phyloP scores from a whole-genome alignment of 495 filamentous ascomycete genomes.

The Sphaerosporella brunnea region DNA sequence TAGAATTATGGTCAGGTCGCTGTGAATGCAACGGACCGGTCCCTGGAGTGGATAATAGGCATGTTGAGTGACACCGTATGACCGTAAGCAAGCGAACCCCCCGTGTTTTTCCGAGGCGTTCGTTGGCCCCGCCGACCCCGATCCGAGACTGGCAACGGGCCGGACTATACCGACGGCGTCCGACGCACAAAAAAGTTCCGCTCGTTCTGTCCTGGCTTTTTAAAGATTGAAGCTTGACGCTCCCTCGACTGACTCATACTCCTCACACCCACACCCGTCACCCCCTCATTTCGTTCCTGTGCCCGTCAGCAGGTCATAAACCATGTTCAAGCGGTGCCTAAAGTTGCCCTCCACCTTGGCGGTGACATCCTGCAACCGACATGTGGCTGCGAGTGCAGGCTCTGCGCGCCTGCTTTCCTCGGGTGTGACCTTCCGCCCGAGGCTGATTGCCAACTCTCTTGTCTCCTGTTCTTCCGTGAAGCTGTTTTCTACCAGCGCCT shows the following conservation, averaged over 20 bases:
- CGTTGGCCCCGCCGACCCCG: background rate
- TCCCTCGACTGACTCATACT: too few species aligned
- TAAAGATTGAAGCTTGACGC: background rate
- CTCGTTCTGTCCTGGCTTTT: background rate
- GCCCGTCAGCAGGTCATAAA: too few species aligned
- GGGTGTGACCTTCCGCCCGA: background rate
- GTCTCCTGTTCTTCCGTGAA: background rate
- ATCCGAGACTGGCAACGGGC: background rate
- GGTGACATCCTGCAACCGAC: too few species aligned
- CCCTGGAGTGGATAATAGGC: too few species aligned
- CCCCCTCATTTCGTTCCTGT: too few species aligned
- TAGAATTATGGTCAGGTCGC: too few species aligned
- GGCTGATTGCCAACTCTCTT: background rate
- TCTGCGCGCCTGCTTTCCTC: background rate
- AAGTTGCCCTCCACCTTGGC: background rate
- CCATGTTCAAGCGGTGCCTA: too few species aligned
- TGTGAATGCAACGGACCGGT: too few species aligned
- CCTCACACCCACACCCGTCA: too few species aligned
- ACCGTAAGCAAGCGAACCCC: background rate
- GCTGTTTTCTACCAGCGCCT: slow-evolving; percentile 15
- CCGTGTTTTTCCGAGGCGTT: background rate
- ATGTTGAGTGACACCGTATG: background rate
- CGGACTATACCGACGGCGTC: too few species aligned
- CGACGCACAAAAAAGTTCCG: background rate
- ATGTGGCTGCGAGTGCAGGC: background rate